These are phyloP conservation scores for Bullera alba DNA, from an alignment of 768 basidiomycete species.

Conservation along the genomic window DNA sequence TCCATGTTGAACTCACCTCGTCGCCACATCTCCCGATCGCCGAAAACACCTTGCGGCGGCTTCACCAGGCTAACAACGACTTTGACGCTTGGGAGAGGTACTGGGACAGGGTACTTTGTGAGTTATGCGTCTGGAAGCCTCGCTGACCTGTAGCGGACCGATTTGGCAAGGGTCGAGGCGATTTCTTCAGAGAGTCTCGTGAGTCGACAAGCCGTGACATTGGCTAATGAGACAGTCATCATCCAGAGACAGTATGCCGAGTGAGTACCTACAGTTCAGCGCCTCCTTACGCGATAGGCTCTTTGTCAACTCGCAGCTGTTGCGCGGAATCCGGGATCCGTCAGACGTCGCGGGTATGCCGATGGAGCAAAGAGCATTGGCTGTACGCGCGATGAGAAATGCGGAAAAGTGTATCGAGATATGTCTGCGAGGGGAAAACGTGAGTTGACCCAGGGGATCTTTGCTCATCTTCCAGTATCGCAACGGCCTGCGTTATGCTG, in stretches of 20 bases:
- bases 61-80: constrained; percentile 66
- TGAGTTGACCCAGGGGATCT: constrained; percentile 49
- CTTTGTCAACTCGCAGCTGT: constrained; percentile 44
- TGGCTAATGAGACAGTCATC: constrained; percentile 47
- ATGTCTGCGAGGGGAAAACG: constrained; percentile 57
- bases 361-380: constrained; percentile 65
- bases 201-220: constrained; percentile 1
- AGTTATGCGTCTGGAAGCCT: constrained; percentile 16
- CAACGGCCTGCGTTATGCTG: constrained; percentile 76
- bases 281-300: constrained; percentile 46
- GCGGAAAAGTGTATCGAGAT: constrained; percentile 75
- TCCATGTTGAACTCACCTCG: constrained; percentile 75
- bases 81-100: constrained; percentile 67
- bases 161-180: constrained; percentile 50
- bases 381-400: constrained; percentile 73
- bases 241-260: constrained; percentile 59
- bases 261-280: constrained; percentile 55
- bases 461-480: constrained; percentile 58
- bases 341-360: constrained; percentile 83
- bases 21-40: constrained; percentile 63
- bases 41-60: constrained; percentile 63
- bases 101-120: constrained; percentile 43
- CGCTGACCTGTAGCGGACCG: constrained; percentile 53
- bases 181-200: constrained; percentile 77
- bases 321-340: constrained; percentile 61